Evolutionary conservation across 2,329 filamentous ascomycete genomes (phyloP).

Genomic region (Fusarium setosum): DNA sequence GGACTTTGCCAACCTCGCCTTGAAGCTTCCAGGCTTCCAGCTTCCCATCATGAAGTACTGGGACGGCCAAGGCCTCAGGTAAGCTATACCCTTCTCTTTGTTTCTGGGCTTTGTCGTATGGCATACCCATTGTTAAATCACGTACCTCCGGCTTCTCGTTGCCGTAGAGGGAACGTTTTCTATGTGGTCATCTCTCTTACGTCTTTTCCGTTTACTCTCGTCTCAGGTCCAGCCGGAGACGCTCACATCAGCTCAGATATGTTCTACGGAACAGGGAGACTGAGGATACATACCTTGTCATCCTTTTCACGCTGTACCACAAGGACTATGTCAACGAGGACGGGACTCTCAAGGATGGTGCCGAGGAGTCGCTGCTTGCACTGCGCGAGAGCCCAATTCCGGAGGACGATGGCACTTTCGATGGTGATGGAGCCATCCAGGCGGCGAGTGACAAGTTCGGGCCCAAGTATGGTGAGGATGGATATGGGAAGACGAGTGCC

Average conservation of each 20-base stretch:
- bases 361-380: conserved; percentile 43
- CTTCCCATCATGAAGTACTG: conserved; percentile 81
- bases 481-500: conserved; percentile 43
- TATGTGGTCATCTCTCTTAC: conserved; percentile 34
- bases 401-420: conserved; percentile 40
- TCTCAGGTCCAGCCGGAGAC: conserved; percentile 56
- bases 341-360: conserved; percentile 61
- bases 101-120: neutral
- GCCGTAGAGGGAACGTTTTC: conserved; percentile 18
- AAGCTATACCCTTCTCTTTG: conserved; percentile 47
- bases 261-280: conserved; percentile 86
- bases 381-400: conserved; percentile 1
- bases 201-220: conserved; percentile 34
- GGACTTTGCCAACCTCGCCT: conserved; percentile 80
- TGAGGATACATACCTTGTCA: conserved; percentile 80
- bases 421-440: conserved; percentile 51
- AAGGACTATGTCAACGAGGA: conserved; percentile 73
- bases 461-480: conserved; percentile 37
- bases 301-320: conserved; percentile 82
- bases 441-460: conserved; percentile 53
- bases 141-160: neutral
- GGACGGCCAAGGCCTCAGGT: conserved; percentile 83
- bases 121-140: conserved; percentile 11
- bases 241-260: conserved; percentile 90
- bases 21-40: conserved; percentile 78